Base-by-base conservation (phyloP, 1,139 yeast genomes). In the Taphrina confusa region DNA sequence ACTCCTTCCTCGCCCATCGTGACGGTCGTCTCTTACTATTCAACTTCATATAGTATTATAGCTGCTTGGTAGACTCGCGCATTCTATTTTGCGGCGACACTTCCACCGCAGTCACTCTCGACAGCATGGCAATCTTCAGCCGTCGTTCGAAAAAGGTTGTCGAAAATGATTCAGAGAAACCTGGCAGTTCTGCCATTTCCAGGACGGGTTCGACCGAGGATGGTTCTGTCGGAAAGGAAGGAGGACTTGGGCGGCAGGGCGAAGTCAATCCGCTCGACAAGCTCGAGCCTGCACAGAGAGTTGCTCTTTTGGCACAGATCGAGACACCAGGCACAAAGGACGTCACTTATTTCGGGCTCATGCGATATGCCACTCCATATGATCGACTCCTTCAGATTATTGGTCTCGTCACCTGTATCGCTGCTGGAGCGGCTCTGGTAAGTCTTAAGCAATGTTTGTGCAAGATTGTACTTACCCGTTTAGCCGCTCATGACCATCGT, bases 401-500 rank as follows among this genome's bases (percentile, higher is more conserved):
- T 11, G 58, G 44, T 11, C 25, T 54, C 51, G 31, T 54, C 28
- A 44, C 58, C 22, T 54, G 58, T 12, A 54, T 54, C 4, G 58
- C 51, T 2, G 58, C 58, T 6, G 58, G 58, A 8, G 58, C 58
- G 12, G 58, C 58, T 18, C 30, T 54, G 44, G 58, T 54, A 46
- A 16, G 54, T 9, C 2, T 2, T 9, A 23, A 25, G 22, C n/a
- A 22, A 11, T 37, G 5, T 5, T 18, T 8, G 28, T 55, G 22
- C 2, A 3, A 3, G 12, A 18, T 59, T n/a, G 62, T 66, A 23
- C 66, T 69, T 2, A 52, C 67, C n/a, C n/a, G 64, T 65, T 5
- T 45, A 65, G 61, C 72, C 72, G 4, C 56, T 69, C 27, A 67
- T 68, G 65, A 68, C 71, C 3, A 60, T 69, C 22, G 66, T 68